phyloP scores from a whole-genome alignment of 1,284 basidiomycete species.

The Baeospora myosura region DNA sequence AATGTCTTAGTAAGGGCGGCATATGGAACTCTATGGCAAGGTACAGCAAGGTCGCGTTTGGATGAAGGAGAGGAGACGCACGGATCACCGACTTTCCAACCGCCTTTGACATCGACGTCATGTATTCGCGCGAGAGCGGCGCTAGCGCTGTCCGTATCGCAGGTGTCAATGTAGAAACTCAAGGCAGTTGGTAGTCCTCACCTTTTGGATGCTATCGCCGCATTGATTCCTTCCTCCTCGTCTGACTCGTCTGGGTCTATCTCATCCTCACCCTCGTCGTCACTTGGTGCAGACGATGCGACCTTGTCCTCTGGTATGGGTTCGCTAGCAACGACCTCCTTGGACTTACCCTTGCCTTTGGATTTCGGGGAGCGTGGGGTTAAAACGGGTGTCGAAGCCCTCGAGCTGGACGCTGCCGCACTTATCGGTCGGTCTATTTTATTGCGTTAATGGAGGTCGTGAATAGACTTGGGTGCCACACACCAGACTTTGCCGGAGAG shows the following conservation, averaged over 20 bases:
- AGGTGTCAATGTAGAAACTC: constrained; percentile 5
- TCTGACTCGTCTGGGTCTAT: constrained; percentile 39
- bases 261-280: constrained; percentile 52
- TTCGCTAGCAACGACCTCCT: constrained; percentile 27
- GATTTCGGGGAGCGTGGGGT: constrained; percentile 5
- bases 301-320: constrained; percentile 16
- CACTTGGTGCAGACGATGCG: constrained; percentile 24
- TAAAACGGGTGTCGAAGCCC: not conserved
- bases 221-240: constrained; percentile 19
- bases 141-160: constrained; percentile 54
- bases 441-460: too few species aligned
- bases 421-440: not conserved
- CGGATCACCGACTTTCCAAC: constrained; percentile 86
- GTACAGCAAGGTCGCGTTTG: constrained; percentile 7
- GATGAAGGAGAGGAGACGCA: constrained; percentile 33
- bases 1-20: constrained; percentile 87
- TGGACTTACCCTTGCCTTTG: constrained; percentile 26
- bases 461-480: too few species aligned
- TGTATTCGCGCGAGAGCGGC: constrained; percentile 53
- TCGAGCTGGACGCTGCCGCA: not conserved
- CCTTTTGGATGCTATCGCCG: constrained; percentile 53
- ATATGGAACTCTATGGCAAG: constrained; percentile 77
- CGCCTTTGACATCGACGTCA: constrained; percentile 75
- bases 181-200: constrained; percentile 24
- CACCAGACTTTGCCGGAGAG: constrained; percentile 9